Conservation (phyloP, 345 rosid species). For the Brassica juncea region DNA sequence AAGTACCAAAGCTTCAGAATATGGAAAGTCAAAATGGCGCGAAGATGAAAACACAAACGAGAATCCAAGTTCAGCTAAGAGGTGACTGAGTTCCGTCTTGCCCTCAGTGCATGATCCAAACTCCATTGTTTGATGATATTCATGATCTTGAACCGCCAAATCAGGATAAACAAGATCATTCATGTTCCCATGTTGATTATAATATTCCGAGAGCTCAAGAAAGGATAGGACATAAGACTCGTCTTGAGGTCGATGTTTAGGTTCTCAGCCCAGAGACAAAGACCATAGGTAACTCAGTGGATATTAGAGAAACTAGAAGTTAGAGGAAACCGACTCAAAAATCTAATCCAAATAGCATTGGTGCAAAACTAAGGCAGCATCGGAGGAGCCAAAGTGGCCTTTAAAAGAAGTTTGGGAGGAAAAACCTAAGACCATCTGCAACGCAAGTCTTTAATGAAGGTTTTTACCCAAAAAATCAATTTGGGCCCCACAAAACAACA, state of each 20-base stretch:
- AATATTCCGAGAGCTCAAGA: too few relatives aligned
- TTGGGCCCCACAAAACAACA: too few relatives aligned
- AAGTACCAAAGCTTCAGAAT: slow-evolving; percentile 12
- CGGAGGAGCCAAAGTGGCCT: slow-evolving; percentile 16
- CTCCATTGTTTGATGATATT: not conserved
- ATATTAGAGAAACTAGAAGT: slow-evolving; percentile 17
- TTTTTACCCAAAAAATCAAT: too few relatives aligned
- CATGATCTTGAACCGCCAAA: slow-evolving; percentile 2
- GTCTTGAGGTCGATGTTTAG: not conserved
- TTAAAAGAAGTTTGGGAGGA: slow-evolving; percentile 7
- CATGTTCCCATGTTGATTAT: too few relatives aligned
- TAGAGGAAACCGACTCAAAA: slow-evolving; percentile 26
- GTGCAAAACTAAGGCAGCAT: slow-evolving; percentile 48
- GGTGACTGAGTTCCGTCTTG: slow-evolving; percentile 16
- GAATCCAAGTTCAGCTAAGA: slow-evolving; percentile 12
- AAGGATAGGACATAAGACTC: too few relatives aligned
- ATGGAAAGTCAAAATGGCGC: not conserved
- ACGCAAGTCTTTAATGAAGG: too few relatives aligned
- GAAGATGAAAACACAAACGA: slow-evolving; percentile 16
- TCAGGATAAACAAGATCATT: too few relatives aligned
- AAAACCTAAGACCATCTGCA: too few relatives aligned
- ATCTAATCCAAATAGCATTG: slow-evolving; percentile 45
- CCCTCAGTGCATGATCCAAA: slow-evolving; percentile 18
- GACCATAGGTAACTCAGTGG: not conserved
- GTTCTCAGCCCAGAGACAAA: too few relatives aligned